These are phyloP conservation scores for Cyberlindnera xishuangbannaensis DNA, from an alignment of 805 yeast species.

Conservation along the genomic window DNA sequence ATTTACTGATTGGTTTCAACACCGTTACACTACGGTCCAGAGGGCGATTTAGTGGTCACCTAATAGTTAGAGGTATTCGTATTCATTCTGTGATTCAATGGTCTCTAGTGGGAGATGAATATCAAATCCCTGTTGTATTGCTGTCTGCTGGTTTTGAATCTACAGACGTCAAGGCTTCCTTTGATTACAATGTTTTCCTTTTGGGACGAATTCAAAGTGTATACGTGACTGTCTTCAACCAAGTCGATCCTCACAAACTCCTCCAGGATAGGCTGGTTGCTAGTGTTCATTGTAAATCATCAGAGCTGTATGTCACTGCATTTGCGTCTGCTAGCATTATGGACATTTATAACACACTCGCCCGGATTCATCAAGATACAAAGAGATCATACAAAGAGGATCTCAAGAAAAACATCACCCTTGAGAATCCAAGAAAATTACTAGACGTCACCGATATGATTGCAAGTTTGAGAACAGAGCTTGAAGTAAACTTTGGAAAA, in stretches of 20 bases:
- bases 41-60: conserved; percentile 76
- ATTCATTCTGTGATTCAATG: conserved; percentile 68
- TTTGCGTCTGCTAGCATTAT: conserved; percentile 77
- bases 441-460: conserved; percentile 26
- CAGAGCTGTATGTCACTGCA: conserved; percentile 69
- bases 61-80: conserved; percentile 44
- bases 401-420: conserved; percentile 45
- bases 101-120: conserved; percentile 42
- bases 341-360: conserved; percentile 68
- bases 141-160: conserved; percentile 50
- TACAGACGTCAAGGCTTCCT: conserved; percentile 55
- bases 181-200: conserved; percentile 83
- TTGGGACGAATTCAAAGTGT: conserved; percentile 47
- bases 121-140: conserved; percentile 62
- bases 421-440: conserved; percentile 12
- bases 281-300: conserved; percentile 40
- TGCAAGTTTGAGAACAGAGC: conserved; percentile 51
- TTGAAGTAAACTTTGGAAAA: conserved; percentile 55
- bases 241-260: conserved; percentile 41
- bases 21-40: conserved; percentile 45
- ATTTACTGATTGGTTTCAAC: conserved; percentile 55
- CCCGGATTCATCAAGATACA: conserved; percentile 69
- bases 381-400: conserved; percentile 70
- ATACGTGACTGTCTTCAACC: conserved; percentile 59
- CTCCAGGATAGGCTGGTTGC: conserved; percentile 59